Base-by-base conservation (phyloP, 495 filamentous ascomycete species). In the Penicillium arizonense region DNA sequence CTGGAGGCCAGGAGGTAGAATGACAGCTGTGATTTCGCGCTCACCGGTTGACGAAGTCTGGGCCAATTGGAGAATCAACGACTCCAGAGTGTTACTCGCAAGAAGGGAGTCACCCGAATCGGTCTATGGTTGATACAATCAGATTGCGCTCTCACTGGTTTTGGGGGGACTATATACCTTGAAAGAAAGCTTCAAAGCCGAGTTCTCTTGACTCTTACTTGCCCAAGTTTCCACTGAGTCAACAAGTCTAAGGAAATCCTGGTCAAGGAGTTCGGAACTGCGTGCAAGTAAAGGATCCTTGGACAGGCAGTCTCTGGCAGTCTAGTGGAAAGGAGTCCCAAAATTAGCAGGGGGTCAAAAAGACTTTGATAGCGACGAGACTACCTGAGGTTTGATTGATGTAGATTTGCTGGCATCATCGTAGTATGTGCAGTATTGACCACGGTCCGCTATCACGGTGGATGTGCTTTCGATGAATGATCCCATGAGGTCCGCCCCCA, bases 221-320 rank as follows among this genome's bases (percentile, higher is more conserved):
- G 55, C 40, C 65, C 61, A 70, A 23, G 60, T 58, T 34, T 72
- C 69, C 13, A 64, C 47, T n/a, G 45, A 56, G 30, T 55, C 51
- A 36, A 65, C 26, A 12, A 58, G 52, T 33, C 24, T 30, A 2
- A 70, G 53, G 11, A 70, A 39, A 20, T 57, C 61, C 12, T 37
- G 47, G 18, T 24, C 20, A 11, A 66, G 50, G 1, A 59, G 16
- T n/a, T 42, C 36, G 20, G 44, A 13, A 3, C 13, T 28, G 4
- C 43, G 44, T 37, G 61, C 38, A 34, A 64, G 61, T 41, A 64
- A 33, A 1, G 67, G 55, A 33, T 59, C 49, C 32, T 50, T 39
- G 21, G 50, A 58, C 30, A 72, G 46, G 42, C 70, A 73, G 20
- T 59, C 50, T 45, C 47, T 32, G 32, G 54, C 44, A 20, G 39